A percentile compares a stretch with the other conserved stretches of the same genome.
phyloP scores from a whole-genome alignment of 2,329 filamentous ascomycete genomes.

The Purpureocillium lavendulum region DNA sequence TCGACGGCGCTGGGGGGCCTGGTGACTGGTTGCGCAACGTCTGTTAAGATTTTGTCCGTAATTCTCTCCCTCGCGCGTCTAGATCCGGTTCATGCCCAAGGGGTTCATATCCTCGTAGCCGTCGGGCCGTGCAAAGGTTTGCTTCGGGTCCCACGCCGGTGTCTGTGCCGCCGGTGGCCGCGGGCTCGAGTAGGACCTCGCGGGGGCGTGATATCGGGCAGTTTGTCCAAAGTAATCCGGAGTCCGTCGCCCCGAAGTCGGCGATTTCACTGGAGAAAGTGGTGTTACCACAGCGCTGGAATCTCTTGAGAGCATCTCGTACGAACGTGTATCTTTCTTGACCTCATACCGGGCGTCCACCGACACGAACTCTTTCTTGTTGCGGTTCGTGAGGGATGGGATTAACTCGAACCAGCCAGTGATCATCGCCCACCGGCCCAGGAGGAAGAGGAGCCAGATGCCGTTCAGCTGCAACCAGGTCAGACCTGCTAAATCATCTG shows the following conservation, averaged over 20 bases:
- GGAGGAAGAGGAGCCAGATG: conserved; percentile 73
- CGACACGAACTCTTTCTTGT: conserved; percentile 77
- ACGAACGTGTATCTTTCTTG: conserved; percentile 59
- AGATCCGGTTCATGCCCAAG: conserved; percentile 46
- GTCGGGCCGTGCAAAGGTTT: conserved; percentile 26
- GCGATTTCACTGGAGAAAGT: conserved; percentile 28
- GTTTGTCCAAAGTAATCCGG: conserved; percentile 49
- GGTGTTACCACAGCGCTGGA: conserved; percentile 47
- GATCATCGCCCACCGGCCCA: conserved; percentile 79
- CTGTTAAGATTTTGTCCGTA: no score
- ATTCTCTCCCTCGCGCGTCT: no score
- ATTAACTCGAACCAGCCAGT: conserved; percentile 70
- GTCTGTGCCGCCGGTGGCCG: conserved; percentile 33
- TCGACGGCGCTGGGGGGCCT: no score
- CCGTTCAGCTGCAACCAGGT: conserved; percentile 58
- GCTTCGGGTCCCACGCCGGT: conserved; percentile 32
- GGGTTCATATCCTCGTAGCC: conserved; percentile 39
- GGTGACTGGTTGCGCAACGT: no score
- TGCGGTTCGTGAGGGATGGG: conserved; percentile 35
- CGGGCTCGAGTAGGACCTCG: conserved; percentile 48
- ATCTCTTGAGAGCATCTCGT: conserved; percentile 69
- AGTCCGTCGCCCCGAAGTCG: conserved; percentile 32
- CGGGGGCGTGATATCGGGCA: conserved; percentile 45
- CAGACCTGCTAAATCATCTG: conserved; percentile 9
- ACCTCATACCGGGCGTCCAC: conserved; percentile 62